Evolutionary conservation across 805 yeast genomes (phyloP), one percentile per base, ranked within the genome.

Genomic region (Monosporozyma siamensis): DNA sequence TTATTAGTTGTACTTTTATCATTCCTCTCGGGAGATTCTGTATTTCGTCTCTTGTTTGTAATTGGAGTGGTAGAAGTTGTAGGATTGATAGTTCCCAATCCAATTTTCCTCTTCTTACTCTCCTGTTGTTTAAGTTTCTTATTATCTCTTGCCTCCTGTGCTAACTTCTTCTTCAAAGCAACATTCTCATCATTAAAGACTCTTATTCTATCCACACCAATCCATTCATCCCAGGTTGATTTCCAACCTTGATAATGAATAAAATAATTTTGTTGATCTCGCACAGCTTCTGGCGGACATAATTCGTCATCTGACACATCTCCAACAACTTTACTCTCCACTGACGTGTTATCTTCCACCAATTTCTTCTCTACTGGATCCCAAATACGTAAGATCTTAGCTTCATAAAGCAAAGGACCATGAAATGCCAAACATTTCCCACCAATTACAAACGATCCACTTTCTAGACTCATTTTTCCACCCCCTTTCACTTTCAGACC

Each of bases 231-330:
- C 95, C 96, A 90, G 45, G 88, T 79, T 14, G 80, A 64, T 55
- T 89, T 90, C 98, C 98, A 90, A 3, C 98, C 97, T 51, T 81
- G 82, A 63, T 90, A 90, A 57, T 92, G 98, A 14, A 90, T 76
- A 50, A 69, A 79, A 62, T 78, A 89, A 24, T 78, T 70, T 17
- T 52, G 50, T 32, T 63, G 64, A 15, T 53, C 60, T 22, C 48
- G 49, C 15, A 69, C 44, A 10, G 65, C 70, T 14, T 21, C 31
- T 11, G 27, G 23, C 9, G 42, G 42, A 17, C 15, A 22, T 18
- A 14, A 9, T 14, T 37, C 40, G 7, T 37, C 26, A 18, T 39
- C 42, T 6, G 53, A 55, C 11, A 53, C 46, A n/a, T 47, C 56
- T 15, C 47, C 48, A 3, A 15, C 18, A 11, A 17, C 37, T 11